Evolutionary conservation across 208 protist species (phyloP).

Genomic region (Leishmania tropica): DNA sequence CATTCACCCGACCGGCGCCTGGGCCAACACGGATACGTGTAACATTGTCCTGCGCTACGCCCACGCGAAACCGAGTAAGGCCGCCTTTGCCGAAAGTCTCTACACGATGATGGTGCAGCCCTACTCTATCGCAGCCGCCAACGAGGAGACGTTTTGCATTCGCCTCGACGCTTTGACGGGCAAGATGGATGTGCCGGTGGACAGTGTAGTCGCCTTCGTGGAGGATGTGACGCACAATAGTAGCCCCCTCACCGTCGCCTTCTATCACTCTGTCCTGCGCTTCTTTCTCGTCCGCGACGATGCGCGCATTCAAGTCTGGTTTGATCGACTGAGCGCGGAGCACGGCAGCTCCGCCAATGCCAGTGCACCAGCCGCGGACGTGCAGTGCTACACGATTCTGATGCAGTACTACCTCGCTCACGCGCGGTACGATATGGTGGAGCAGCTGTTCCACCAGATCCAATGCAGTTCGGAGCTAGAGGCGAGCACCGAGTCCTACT

Average conservation of each 20-base stretch:
- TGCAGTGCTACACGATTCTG: constrained; percentile 57
- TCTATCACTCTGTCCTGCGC: constrained; percentile 60
- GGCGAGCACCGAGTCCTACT: constrained; percentile 58
- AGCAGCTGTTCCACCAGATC: constrained; percentile 62
- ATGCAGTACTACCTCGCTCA: constrained; percentile 67
- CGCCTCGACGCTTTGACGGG: constrained; percentile 51
- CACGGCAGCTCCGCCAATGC: background rate
- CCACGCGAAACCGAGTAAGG: constrained; percentile 30
- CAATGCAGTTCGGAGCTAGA: constrained; percentile 61
- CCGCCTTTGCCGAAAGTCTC: constrained; percentile 20
- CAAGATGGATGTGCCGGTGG: constrained; percentile 34
- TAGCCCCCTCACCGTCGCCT: constrained; percentile 28
- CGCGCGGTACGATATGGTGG: constrained; percentile 43
- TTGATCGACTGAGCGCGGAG: constrained; percentile 38
- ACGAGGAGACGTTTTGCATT: constrained; percentile 76
- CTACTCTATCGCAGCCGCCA: constrained; percentile 48
- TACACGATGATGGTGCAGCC: constrained; percentile 28
- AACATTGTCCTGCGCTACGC: constrained; percentile 66
- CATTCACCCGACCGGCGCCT: constrained; percentile 62
- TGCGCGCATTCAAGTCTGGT: constrained; percentile 47
- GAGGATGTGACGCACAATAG: constrained; percentile 12
- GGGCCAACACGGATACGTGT: constrained; percentile 73
- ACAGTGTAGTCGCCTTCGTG: constrained; percentile 33
- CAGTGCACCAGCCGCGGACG: constrained; percentile 28
- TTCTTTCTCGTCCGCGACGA: constrained; percentile 56